Base-by-base conservation (phyloP, 352 stramenopile genomes). In the Phytophthora boehmeriae region DNA sequence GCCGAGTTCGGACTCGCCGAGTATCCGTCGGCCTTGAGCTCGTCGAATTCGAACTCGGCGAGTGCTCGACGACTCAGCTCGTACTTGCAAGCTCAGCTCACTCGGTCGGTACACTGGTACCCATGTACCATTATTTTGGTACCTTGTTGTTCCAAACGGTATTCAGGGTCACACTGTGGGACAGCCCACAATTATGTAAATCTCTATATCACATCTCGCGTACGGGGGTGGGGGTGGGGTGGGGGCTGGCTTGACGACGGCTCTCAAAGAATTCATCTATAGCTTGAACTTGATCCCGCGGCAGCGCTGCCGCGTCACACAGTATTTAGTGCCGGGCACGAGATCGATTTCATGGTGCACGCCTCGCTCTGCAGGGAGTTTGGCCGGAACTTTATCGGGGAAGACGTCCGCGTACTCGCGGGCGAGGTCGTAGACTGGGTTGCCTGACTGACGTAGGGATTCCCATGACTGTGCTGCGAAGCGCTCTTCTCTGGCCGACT, bases 231-330 rank as follows among this genome's bases (percentile, higher is more conserved):
- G n/a, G n/a, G n/a, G n/a, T n/a, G n/a, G n/a, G n/a, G n/a, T n/a
- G n/a, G n/a, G n/a, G n/a, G n/a, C 55, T 1, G 43, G 49, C 19
- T 59, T 27, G n/a, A n/a, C 25, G 38, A 22, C 49, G 49, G 19
- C 25, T 30, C 28, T 52, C 55, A 42, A 69, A 70, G 47, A 71
- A 75, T 1, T 64, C 50, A 23, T 68, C 59, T 14, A 75, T 73
- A 1, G 28, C 53, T 6, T 30, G 3, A 22, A 66, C 55, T 57
- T 71, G 62, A 5, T 61, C 62, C 2, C 47, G 39, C 2, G 55
- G 62, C 4, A 71, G 45, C 48, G 45, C 45, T 52, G 45, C 32
- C 19, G 16, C 6, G 34, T 64, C 16, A 64, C 48, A 38, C 48
- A 63, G 41, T 69, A 64, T 23, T 64, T 69, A 13, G 58, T 19